phyloP scores from a whole-genome alignment of 1,284 basidiomycete species.

The Ustilago shanxiensis region DNA sequence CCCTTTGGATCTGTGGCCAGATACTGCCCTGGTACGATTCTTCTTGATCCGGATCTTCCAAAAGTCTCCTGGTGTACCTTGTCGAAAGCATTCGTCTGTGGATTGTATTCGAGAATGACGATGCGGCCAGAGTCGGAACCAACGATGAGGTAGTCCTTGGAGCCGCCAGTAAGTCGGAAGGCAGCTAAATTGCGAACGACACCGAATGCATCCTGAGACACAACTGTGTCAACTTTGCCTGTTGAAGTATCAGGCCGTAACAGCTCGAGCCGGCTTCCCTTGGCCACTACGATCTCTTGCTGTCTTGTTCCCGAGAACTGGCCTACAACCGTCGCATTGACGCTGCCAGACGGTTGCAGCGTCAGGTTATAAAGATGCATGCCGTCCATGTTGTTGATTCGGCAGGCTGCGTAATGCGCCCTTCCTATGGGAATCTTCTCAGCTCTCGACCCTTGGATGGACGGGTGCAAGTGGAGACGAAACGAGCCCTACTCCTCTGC shows the following conservation, averaged over 20 bases:
- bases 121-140: slow-evolving; percentile 69
- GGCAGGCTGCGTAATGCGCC: no score
- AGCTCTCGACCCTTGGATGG: no score
- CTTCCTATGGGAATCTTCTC: no score
- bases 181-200: slow-evolving; percentile 63
- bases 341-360: slow-evolving; percentile 60
- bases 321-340: slow-evolving; percentile 65
- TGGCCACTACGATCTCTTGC: slow-evolving; percentile 68
- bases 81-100: slow-evolving; percentile 55
- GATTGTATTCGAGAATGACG: slow-evolving; percentile 65
- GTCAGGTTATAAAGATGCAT: slow-evolving; percentile 69
- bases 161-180: slow-evolving; percentile 65
- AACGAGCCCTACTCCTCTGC: neutral
- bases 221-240: slow-evolving; percentile 55
- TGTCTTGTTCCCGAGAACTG: slow-evolving; percentile 66
- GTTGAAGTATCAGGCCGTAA: slow-evolving; percentile 62
- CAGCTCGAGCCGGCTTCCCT: slow-evolving; percentile 60
- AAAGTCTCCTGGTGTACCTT: slow-evolving; percentile 68
- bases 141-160: slow-evolving; percentile 67
- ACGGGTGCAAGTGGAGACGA: neutral
- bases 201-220: slow-evolving; percentile 64
- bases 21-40: slow-evolving; percentile 68
- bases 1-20: slow-evolving; percentile 69
- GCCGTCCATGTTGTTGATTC: slow-evolving; percentile 22
- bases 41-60: slow-evolving; percentile 65